Conservation (phyloP, 2,329 filamentous ascomycete genomes). For the Fusarium miscanthi region DNA sequence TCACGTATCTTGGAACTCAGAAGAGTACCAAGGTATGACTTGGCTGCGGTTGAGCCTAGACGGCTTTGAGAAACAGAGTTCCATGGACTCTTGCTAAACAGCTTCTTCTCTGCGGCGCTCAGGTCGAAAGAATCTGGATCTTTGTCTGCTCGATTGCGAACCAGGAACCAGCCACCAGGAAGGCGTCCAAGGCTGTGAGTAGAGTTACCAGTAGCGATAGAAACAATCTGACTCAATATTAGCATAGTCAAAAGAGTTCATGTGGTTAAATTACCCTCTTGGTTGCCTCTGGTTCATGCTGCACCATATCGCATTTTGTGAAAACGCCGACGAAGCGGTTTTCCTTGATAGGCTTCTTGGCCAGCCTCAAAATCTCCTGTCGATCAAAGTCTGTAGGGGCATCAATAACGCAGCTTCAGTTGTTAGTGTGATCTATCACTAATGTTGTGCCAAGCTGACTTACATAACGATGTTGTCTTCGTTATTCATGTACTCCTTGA, state of each 20-base stretch:
- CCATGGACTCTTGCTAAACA: constrained; percentile 49
- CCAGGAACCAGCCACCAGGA: constrained; percentile 50
- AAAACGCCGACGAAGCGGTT: constrained; percentile 51
- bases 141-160: constrained; percentile 48
- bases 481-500: constrained; percentile 51
- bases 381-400: constrained; percentile 47
- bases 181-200: not conserved
- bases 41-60: constrained; percentile 47
- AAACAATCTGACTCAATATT: constrained; percentile 21
- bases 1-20: constrained; percentile 50
- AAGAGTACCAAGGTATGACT: constrained; percentile 45
- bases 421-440: not conserved
- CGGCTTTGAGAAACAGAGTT: constrained; percentile 34
- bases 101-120: constrained; percentile 40
- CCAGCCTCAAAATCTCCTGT: constrained; percentile 47
- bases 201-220: constrained; percentile 16
- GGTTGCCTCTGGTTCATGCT: constrained; percentile 17
- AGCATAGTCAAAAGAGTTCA: not conserved
- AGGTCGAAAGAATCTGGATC: constrained; percentile 43
- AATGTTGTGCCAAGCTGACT: not conserved
- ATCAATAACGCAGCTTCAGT: constrained; percentile 49
- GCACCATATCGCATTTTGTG: constrained; percentile 52
- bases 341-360: constrained; percentile 43
- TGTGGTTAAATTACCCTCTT: not conserved
- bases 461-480: constrained; percentile 54